Evolutionary conservation across 176 grass and related monocot genomes (phyloP), one percentile per base, ranked within the genome.

Genomic region (Cenchrus americanus): DNA sequence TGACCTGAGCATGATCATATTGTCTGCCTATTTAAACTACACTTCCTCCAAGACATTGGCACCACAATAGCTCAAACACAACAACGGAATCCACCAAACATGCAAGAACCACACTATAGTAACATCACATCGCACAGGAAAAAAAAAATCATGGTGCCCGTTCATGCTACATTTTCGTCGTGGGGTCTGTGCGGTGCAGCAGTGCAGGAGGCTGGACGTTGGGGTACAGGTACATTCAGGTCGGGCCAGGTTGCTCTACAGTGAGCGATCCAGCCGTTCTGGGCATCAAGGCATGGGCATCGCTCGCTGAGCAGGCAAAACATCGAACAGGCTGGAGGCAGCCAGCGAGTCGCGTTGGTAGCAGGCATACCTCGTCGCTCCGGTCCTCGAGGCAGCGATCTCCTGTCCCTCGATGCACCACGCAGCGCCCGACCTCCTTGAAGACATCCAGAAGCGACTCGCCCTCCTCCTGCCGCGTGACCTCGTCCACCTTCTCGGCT

Each of bases 401-500:
- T 91, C 86, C 76, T 91, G 92, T 43, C 71, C 60, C 79, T 87
- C 77, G 34, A 94, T 89, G 76, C 26, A 94, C 92, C 37, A 94
- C 92, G 24, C 89, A 86, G 60, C 87, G 85, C 63, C 92, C 83
- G 72, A 87, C 89, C 22, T 78, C 93, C 65, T 93, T 91, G 77
- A 95, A 60, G 10, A 82, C 84, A 42, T 89, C 81, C 5, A 97
- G 54, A 19, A 92, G 76, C 8, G n/a, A 74, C 14, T 84, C 79
- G 81, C 91, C 87, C 86, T 94, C 90, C 80, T 94, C 88, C 18
- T 75, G 69, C 86, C 1, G 68, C 51, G 94, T 90, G 21, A 94
- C 66, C 80, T 86, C 83, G 27, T 92, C 90, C 34, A 92, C 92
- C 87, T 84, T 89, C 49, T 89, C 80, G 91, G 90, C 87, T 84